phyloP scores from a whole-genome alignment of 441 rosid species.

The Adansonia gregorii region DNA sequence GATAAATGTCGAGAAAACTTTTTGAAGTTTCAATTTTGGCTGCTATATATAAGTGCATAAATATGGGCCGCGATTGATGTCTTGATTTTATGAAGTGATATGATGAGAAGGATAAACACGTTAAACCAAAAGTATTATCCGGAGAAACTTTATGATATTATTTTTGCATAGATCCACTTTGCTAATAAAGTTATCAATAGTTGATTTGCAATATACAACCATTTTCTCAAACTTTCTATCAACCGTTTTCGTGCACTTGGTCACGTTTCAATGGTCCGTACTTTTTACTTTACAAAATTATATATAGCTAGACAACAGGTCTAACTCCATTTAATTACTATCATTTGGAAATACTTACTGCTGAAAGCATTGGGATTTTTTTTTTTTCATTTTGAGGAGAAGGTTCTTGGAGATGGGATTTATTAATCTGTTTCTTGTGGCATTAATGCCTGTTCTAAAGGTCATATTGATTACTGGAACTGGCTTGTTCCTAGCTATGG shows the following conservation, averaged over 20 bases:
- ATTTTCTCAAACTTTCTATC: background rate
- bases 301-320: too few relatives aligned
- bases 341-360: too few relatives aligned
- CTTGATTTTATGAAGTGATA: background rate
- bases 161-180: background rate
- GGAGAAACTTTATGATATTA: background rate
- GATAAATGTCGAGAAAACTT: background rate
- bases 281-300: background rate
- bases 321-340: too few relatives aligned
- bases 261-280: background rate
- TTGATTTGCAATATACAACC: background rate
- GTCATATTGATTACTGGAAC: slow-evolving; percentile 48
- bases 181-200: too few relatives aligned
- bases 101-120: background rate
- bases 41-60: background rate
- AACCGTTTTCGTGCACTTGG: background rate
- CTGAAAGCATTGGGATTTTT: too few relatives aligned
- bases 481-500: slow-evolving; percentile 51
- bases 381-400: too few relatives aligned
- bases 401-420: slow-evolving; percentile 20
- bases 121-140: too few relatives aligned
- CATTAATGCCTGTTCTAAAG: slow-evolving; percentile 48
- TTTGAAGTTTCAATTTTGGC: background rate
- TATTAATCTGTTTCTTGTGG: slow-evolving; percentile 45
- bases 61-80: background rate